Evolutionary conservation across 345 rosid species (phyloP).

Genomic region (Limnanthes douglasii): DNA sequence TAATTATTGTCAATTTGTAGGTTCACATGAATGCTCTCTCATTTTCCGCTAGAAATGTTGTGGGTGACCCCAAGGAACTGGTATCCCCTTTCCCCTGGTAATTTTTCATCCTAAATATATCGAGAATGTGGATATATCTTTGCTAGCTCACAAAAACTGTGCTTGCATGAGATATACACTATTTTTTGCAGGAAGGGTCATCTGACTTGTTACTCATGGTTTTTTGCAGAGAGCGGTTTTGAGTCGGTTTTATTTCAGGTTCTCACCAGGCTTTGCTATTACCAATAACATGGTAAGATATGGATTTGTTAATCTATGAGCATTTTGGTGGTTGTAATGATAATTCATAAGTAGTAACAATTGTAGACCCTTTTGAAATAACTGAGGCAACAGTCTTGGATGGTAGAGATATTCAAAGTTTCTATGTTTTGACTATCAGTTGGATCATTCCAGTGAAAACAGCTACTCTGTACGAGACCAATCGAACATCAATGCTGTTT

Average conservation of each 20-base stretch:
- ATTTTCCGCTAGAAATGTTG: constrained; percentile 21
- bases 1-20: constrained; percentile 24
- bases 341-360: no score
- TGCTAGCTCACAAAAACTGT: no score
- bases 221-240: constrained; percentile 47
- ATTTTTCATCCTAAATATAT: constrained; percentile 31
- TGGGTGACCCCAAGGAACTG: constrained; percentile 44
- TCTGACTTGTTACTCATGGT: no score
- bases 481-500: constrained; percentile 62
- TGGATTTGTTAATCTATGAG: no score
- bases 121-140: constrained; percentile 3
- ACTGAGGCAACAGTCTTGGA: constrained; percentile 1
- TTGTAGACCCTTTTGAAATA: constrained; percentile 4
- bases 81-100: constrained; percentile 79
- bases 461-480: constrained; percentile 22
- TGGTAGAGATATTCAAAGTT: constrained; percentile 13
- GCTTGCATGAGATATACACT: no score
- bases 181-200: no score
- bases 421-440: constrained; percentile 31
- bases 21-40: constrained; percentile 27
- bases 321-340: constrained; percentile 5
- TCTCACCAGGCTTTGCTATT: constrained; percentile 43
- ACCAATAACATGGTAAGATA: constrained; percentile 73
- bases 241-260: constrained; percentile 59
- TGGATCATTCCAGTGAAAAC: constrained; percentile 31